phyloP scores from a whole-genome alignment of 805 yeast species.

The Ogataea pignaliae region DNA sequence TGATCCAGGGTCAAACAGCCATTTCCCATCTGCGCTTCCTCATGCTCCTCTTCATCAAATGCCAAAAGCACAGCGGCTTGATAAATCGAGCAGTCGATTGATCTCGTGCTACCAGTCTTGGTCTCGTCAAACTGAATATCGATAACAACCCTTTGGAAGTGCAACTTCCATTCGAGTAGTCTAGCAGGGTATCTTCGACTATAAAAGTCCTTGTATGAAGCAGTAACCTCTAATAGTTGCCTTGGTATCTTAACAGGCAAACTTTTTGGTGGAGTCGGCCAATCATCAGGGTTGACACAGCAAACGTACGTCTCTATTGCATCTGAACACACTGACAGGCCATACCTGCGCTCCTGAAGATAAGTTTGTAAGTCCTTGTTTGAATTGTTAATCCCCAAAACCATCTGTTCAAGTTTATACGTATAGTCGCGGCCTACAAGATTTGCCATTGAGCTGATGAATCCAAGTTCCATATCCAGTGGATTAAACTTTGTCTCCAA shows the following conservation, averaged over 20 bases:
- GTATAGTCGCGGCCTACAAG: constrained; percentile 17
- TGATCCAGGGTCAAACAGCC: constrained; percentile 21
- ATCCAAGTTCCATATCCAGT: constrained; percentile 5
- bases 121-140: constrained; percentile 30
- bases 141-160: constrained; percentile 38
- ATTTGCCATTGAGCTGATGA: constrained; percentile 3
- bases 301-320: constrained; percentile 6
- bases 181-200: constrained; percentile 4
- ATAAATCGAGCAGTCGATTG: constrained; percentile 34
- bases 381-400: constrained; percentile 11
- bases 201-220: constrained; percentile 10
- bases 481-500: too few relatives aligned
- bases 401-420: constrained; percentile 15
- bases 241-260: constrained; percentile 13
- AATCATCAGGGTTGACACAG: constrained; percentile 13
- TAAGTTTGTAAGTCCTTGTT: constrained; percentile 6
- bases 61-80: constrained; percentile 39
- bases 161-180: constrained; percentile 38
- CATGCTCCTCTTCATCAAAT: constrained; percentile 27
- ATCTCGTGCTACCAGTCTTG: constrained; percentile 6
- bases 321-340: not conserved
- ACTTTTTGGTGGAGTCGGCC: constrained; percentile 22
- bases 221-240: constrained; percentile 4
- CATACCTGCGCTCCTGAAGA: not conserved
- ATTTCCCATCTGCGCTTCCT: not conserved